Conservation (phyloP, 495 filamentous ascomycete species). For the Thozetella sp. region DNA sequence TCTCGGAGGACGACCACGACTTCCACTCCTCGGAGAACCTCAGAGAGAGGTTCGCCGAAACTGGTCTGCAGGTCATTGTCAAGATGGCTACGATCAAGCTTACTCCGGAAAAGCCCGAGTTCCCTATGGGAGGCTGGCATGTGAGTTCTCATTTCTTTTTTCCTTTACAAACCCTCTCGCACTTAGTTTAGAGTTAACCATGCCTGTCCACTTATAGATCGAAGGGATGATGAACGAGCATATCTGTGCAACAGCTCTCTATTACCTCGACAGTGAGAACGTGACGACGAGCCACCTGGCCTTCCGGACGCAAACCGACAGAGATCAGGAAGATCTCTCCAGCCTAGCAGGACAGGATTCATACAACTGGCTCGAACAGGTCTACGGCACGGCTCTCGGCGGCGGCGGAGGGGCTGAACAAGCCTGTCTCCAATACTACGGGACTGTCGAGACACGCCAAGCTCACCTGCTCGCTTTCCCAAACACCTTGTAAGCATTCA, state of each 20-base stretch:
- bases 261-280: conserved; percentile 65
- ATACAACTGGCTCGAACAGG: conserved; percentile 18
- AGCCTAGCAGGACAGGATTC: conserved; percentile 13
- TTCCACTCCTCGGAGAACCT: conserved; percentile 26
- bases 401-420: background rate
- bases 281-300: conserved; percentile 51
- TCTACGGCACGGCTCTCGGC: conserved; percentile 21
- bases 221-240: conserved; percentile 62
- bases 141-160: conserved; percentile 7
- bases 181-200: conserved; percentile 40
- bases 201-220: conserved; percentile 28
- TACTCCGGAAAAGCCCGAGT: conserved; percentile 56
- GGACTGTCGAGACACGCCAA: conserved; percentile 29
- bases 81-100: conserved; percentile 66
- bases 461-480: conserved; percentile 40
- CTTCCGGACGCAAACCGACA: conserved; percentile 51
- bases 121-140: conserved; percentile 35
- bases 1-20: conserved; percentile 26
- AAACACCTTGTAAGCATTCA: conserved; percentile 27
- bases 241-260: conserved; percentile 60
- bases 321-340: conserved; percentile 6
- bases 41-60: conserved; percentile 34
- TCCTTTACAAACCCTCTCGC: conserved; percentile 24
- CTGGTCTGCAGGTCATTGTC: conserved; percentile 63
- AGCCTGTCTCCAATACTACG: conserved; percentile 27